A percentile compares a stretch with the other conserved stretches of the same genome.
phyloP scores from a whole-genome alignment of 2,329 filamentous ascomycete species.

The Tolypocladium guangdongense region DNA sequence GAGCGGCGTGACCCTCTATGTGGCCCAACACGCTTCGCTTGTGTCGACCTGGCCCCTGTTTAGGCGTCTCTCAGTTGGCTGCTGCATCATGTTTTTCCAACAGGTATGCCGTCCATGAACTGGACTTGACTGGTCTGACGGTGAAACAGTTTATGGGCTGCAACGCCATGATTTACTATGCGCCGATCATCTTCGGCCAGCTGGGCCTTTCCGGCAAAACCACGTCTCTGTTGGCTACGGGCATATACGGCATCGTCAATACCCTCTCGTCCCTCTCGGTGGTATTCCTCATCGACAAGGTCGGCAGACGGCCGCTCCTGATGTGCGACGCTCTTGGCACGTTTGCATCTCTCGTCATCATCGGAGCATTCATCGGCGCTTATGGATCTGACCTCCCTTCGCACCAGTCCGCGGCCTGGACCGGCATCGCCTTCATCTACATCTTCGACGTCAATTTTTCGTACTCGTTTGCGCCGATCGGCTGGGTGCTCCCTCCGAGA shows the following conservation, averaged over 20 bases:
- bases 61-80: conserved; percentile 41
- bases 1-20: conserved; percentile 16
- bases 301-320: conserved; percentile 52
- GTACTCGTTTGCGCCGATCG: conserved; percentile 51
- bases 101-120: conserved; percentile 32
- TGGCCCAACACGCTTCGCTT: conserved; percentile 19
- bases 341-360: conserved; percentile 45
- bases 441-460: conserved; percentile 53
- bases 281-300: conserved; percentile 39
- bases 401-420: conserved; percentile 31
- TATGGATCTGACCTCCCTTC: conserved; percentile 22
- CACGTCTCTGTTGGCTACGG: conserved; percentile 40
- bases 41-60: conserved; percentile 17
- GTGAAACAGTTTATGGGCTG: conserved; percentile 32
- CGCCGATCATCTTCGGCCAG: conserved; percentile 32
- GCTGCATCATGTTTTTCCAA: conserved; percentile 44
- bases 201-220: conserved; percentile 31
- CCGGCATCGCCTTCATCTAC: conserved; percentile 55
- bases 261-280: conserved; percentile 31
- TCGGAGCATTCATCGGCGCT: conserved; percentile 37
- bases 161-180: conserved; percentile 38
- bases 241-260: conserved; percentile 46
- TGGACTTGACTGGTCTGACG: too few relatives aligned
- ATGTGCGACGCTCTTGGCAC: conserved; percentile 54
- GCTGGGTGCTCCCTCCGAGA: conserved; percentile 55